phyloP scores from a whole-genome alignment of 1,284 basidiomycete species.

The Caloboletus firmus region DNA sequence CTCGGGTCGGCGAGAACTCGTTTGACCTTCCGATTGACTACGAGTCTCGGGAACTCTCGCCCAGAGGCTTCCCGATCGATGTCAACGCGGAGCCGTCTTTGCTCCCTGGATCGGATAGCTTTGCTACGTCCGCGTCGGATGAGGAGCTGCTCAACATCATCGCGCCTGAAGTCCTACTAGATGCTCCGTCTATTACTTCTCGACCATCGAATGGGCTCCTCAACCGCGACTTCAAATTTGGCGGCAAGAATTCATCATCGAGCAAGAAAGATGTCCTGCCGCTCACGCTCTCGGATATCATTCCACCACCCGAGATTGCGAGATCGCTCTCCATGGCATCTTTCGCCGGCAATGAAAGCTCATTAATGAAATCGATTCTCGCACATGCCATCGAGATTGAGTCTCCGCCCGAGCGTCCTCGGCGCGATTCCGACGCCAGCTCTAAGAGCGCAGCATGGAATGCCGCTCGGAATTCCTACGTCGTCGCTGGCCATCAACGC shows the following conservation, averaged over 20 bases:
- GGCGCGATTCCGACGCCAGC: slow-evolving; percentile 48
- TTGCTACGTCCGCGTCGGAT: slow-evolving; percentile 12
- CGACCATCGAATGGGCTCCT: slow-evolving; percentile 61
- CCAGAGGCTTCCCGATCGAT: slow-evolving; percentile 21
- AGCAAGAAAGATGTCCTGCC: slow-evolving; percentile 15
- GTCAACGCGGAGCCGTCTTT: slow-evolving; percentile 25
- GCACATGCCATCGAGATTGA: slow-evolving; percentile 44
- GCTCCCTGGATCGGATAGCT: slow-evolving; percentile 21
- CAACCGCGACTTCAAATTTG: slow-evolving; percentile 71
- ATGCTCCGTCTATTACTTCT: slow-evolving; percentile 42
- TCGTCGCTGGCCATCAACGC: slow-evolving; percentile 40
- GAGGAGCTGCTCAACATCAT: slow-evolving; percentile 29
- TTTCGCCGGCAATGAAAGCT: slow-evolving; percentile 51
- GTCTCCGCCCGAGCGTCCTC: slow-evolving; percentile 37
- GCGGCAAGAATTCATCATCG: slow-evolving; percentile 47
- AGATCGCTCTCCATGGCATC: slow-evolving; percentile 49
- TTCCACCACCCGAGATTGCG: slow-evolving; percentile 58
- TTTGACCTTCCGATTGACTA: slow-evolving; percentile 21
- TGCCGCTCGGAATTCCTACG: slow-evolving; percentile 16
- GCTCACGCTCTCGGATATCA: slow-evolving; percentile 70
- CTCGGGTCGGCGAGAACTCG: slow-evolving; percentile 19
- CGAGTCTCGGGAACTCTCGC: slow-evolving; percentile 19
- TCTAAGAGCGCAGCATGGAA: slow-evolving; percentile 36
- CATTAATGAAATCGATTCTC: slow-evolving; percentile 59
- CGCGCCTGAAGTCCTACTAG: slow-evolving; percentile 26